These are phyloP conservation scores for Pseudocercospora fuligena DNA, from an alignment of 2,329 filamentous ascomycete species.

Conservation along the genomic window DNA sequence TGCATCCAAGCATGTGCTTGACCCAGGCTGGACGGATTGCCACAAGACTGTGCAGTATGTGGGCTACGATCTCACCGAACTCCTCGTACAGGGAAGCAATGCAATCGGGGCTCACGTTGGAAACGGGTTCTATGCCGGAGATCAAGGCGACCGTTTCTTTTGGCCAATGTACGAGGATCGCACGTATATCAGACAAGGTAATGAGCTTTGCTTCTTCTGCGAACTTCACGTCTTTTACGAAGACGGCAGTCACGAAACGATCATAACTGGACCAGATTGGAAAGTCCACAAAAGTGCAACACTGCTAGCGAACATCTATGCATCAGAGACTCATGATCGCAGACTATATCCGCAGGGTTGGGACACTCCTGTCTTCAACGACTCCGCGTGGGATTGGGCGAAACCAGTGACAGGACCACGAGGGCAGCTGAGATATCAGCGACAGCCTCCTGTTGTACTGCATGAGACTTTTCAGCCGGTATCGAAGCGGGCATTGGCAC, in stretches of 20 bases:
- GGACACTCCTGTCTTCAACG: conserved; percentile 40
- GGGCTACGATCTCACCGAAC: not conserved
- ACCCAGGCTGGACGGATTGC: conserved; percentile 47
- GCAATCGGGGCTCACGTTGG: not conserved
- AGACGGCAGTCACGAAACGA: conserved; percentile 44
- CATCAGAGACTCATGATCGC: conserved; percentile 46
- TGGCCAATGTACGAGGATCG: conserved; percentile 4
- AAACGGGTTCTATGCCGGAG: conserved; percentile 1
- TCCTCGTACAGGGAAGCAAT: not conserved
- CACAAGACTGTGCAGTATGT: conserved; percentile 6
- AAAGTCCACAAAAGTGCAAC: not conserved
- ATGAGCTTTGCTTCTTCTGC: conserved; percentile 7
- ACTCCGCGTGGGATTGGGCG: conserved; percentile 40
- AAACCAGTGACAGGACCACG: conserved; percentile 48
- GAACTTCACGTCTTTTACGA: conserved; percentile 44
- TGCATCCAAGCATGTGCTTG: conserved; percentile 44
- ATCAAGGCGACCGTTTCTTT: conserved; percentile 1
- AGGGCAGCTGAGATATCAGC: conserved; percentile 48
- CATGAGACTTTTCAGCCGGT: conserved; percentile 45
- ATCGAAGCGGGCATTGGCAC: conserved; percentile 28
- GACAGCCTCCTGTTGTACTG: conserved; percentile 46
- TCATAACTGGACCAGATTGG: conserved; percentile 49
- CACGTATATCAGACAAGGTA: conserved; percentile 2
- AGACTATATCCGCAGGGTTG: conserved; percentile 44
- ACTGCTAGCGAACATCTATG: not conserved